Percentiles rank a stretch among this genome's conserved stretches.
Conservation (phyloP, 2,329 filamentous ascomycete genomes). For the Ramularia endophylla region DNA sequence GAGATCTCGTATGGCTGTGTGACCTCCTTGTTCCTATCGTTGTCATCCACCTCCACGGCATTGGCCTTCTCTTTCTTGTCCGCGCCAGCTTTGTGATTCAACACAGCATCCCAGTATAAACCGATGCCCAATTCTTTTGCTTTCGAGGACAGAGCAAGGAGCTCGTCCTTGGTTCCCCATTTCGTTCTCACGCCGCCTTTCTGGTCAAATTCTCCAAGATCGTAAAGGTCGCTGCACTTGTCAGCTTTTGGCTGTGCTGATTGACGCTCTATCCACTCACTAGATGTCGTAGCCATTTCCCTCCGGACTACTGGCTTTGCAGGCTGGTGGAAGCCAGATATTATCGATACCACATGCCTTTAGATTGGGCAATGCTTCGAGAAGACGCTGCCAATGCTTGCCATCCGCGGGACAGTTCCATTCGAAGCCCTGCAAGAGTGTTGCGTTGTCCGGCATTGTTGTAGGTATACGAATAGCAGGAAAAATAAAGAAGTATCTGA, state of each 20-base stretch:
- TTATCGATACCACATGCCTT: slow-evolving; percentile 56
- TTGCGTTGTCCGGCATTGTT: slow-evolving; percentile 29
- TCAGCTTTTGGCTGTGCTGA: too few species aligned
- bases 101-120: slow-evolving; percentile 62
- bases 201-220: slow-evolving; percentile 60
- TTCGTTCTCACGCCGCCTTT: slow-evolving; percentile 58
- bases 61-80: slow-evolving; percentile 57
- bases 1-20: slow-evolving; percentile 46
- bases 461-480: too few species aligned
- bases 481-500: neutral
- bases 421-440: slow-evolving; percentile 64
- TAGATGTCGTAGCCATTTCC: slow-evolving; percentile 59
- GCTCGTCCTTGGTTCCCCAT: slow-evolving; percentile 60
- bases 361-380: slow-evolving; percentile 47
- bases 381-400: slow-evolving; percentile 57
- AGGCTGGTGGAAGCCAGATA: slow-evolving; percentile 63
- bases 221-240: slow-evolving; percentile 42
- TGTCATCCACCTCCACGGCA: slow-evolving; percentile 55
- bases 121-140: slow-evolving; percentile 51
- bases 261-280: too few species aligned
- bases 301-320: slow-evolving; percentile 53
- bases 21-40: slow-evolving; percentile 17
- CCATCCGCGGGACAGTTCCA: slow-evolving; percentile 62
- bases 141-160: slow-evolving; percentile 46
- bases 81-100: slow-evolving; percentile 65